Conservation (phyloP, 371 early-diverging fungal species). For the Blakeslea trispora region DNA sequence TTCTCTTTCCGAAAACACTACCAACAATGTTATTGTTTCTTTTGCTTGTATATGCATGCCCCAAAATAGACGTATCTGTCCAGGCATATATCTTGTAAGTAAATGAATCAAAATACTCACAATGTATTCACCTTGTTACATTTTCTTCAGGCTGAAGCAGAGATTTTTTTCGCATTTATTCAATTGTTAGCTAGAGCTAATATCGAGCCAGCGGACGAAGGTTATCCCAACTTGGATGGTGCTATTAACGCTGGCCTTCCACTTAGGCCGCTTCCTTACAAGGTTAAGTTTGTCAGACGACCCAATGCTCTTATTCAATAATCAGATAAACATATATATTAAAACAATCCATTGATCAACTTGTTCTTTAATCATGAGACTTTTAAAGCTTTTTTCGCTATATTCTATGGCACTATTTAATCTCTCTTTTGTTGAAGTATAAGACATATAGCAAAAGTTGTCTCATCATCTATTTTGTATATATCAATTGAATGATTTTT, state of each 20-base stretch:
- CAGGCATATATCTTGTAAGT: constrained; percentile 6
- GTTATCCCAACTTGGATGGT: constrained; percentile 2
- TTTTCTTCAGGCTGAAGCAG: constrained; percentile 11
- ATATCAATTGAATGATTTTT: no score
- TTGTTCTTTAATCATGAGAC: no score
- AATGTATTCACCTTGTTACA: neutral
- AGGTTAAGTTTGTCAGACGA: constrained; percentile 4
- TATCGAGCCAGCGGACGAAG: constrained; percentile 11
- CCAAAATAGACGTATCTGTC: constrained; percentile 1
- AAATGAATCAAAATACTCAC: neutral
- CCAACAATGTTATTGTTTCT: neutral
- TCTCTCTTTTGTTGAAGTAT: no score
- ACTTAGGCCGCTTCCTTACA: constrained; percentile 4
- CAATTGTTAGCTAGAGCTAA: neutral
- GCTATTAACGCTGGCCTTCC: constrained; percentile 8
- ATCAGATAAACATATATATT: no score
- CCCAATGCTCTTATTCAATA: neutral
- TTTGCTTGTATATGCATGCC: neutral
- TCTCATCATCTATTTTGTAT: no score
- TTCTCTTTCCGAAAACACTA: no score
- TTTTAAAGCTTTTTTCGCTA: no score
- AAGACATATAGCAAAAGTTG: no score
- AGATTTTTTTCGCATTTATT: constrained; percentile 4
- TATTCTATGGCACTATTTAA: no score
- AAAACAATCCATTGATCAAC: no score